Evolutionary conservation across 768 basidiomycete species (phyloP), one percentile per base, ranked within the genome.

Genomic region (Lentinula raphanica): DNA sequence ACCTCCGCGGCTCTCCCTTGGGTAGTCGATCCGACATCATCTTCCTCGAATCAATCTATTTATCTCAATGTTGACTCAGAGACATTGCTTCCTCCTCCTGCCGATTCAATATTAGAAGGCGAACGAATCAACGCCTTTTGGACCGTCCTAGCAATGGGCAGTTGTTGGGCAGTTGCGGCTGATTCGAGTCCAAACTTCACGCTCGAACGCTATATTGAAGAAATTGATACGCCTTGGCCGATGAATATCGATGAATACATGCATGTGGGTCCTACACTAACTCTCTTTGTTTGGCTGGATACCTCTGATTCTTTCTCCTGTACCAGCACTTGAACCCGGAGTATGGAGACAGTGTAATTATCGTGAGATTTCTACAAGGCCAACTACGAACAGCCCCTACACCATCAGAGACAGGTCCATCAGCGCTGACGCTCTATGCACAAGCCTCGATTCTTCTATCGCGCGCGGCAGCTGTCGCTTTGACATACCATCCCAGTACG

Each of bases 71-170:
- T 21, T 23, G 42, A 21, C 21, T 23, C 42, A 44, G 42, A 44
- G 8, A 42, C 68, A 70, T 73, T 60, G 9, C 28, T 56, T 17
- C 21, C 55, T 31, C 19, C 44, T n/a, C 23, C 55, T 9, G 15
- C 21, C 17, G 48, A 58, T 29, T 25, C 28, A 11, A 36, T 58
- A 25, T 49, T 31, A 35, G 57, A 58, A 38, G 77, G 74, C 17
- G 76, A 77, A 54, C 69, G 76, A 7, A 76, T 77, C 46, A 70
- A 73, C 31, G 70, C 68, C 1, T 77, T 78, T 62, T 78, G 77
- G 77, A 67, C 68, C 15, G 70, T 72, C 0, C 72, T 73, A 61
- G 62, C 67, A 11, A 60, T 74, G 50, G 59, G 71, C 9, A 68
- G 72, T 5, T 65, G 64, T 2, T 67, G 70, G 17, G 68, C 68